Evolutionary conservation across 441 rosid species (phyloP).

Genomic region (Metrosideros polymorpha): DNA sequence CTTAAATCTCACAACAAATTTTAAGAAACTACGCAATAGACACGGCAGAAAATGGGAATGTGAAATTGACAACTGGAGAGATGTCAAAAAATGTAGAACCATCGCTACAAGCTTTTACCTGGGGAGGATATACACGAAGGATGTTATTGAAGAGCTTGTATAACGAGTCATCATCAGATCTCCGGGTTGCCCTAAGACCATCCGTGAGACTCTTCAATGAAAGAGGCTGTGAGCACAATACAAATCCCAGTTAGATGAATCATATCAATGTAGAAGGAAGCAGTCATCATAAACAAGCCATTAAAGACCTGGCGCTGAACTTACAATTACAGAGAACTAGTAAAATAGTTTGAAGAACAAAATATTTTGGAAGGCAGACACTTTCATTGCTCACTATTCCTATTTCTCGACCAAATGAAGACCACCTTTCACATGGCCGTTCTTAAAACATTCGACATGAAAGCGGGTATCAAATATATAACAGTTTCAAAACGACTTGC

Average conservation of each 20-base stretch:
- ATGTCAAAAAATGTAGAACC: background rate
- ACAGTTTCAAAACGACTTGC: background rate
- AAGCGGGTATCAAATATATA: background rate
- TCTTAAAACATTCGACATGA: background rate
- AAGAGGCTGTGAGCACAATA: constrained; percentile 56
- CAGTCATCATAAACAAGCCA: background rate
- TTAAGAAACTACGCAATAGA: background rate
- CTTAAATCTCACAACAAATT: background rate
- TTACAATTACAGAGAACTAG: background rate
- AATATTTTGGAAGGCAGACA: background rate
- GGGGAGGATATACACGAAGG: constrained; percentile 57
- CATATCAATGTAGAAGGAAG: background rate
- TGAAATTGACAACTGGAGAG: background rate
- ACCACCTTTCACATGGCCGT: background rate
- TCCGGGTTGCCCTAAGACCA: constrained; percentile 48
- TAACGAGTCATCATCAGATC: constrained; percentile 54
- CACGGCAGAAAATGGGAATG: background rate
- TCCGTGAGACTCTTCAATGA: constrained; percentile 66
- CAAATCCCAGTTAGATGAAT: background rate
- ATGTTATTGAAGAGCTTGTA: constrained; percentile 74
- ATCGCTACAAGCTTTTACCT: constrained; percentile 28
- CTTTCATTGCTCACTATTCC: background rate
- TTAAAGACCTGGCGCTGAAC: background rate
- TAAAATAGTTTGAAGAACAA: background rate
- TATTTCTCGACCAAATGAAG: background rate